phyloP scores from a whole-genome alignment of 1,139 yeast genomes.

The Debaryomycetaceae sp. region DNA sequence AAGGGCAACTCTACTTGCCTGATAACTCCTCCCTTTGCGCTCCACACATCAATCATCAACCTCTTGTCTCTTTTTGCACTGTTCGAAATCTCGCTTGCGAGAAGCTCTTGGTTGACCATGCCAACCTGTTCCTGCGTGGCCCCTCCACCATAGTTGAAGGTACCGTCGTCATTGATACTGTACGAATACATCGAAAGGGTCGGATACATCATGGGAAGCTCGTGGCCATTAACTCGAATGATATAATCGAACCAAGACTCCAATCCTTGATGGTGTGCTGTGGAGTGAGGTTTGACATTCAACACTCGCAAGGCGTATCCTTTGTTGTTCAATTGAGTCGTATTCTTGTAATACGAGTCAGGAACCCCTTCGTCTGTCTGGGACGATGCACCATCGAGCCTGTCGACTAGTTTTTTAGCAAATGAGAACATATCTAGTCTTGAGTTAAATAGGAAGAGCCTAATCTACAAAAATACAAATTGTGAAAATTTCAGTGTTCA shows the following conservation, averaged over 20 bases:
- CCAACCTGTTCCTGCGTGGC: constrained; percentile 38
- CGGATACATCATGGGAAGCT: constrained; percentile 52
- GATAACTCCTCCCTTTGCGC: constrained; percentile 78
- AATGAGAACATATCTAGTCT: constrained; percentile 66
- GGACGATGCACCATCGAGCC: constrained; percentile 54
- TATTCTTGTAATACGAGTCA: constrained; percentile 54
- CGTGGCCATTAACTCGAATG: constrained; percentile 72
- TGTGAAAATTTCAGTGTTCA: background rate
- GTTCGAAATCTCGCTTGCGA: constrained; percentile 32
- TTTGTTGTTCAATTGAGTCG: constrained; percentile 37
- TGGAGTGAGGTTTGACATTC: constrained; percentile 38
- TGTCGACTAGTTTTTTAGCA: constrained; percentile 78
- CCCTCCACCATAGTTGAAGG: constrained; percentile 36
- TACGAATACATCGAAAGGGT: constrained; percentile 29
- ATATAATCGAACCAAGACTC: constrained; percentile 88
- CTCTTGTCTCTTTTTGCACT: constrained; percentile 32
- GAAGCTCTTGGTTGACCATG: constrained; percentile 30
- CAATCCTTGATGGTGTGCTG: constrained; percentile 40
- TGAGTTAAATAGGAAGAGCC: background rate
- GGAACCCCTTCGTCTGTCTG: constrained; percentile 20
- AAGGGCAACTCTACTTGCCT: constrained; percentile 52
- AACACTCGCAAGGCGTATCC: constrained; percentile 44
- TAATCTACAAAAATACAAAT: background rate
- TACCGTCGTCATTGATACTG: constrained; percentile 42
- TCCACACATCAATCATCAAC: constrained; percentile 72